Conservation (phyloP, 2,329 filamentous ascomycete species). For the Ascochyta lentis region DNA sequence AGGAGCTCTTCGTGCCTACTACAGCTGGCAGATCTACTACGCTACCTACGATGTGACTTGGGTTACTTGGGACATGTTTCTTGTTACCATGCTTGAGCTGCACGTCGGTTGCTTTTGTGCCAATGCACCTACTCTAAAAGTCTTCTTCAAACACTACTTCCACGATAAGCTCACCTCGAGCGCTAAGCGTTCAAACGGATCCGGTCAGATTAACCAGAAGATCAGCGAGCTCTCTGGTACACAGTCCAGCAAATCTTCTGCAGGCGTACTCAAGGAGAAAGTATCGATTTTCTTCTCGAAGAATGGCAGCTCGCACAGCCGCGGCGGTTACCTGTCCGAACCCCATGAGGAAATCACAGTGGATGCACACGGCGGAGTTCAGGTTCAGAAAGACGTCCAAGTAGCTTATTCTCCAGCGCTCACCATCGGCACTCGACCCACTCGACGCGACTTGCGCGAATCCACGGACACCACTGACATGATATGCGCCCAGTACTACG, state of each 20-base stretch:
- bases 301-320: constrained; percentile 9
- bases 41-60: constrained; percentile 42
- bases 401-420: constrained; percentile 17
- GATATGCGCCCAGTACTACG: constrained; percentile 26
- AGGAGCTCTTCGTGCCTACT: constrained; percentile 35
- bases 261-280: constrained; percentile 15
- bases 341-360: constrained; percentile 26
- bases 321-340: constrained; percentile 35
- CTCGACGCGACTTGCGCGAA: constrained; percentile 1
- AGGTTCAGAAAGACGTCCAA: constrained; percentile 25
- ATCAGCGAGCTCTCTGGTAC: not conserved
- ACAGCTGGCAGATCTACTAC: constrained; percentile 37
- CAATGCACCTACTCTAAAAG: constrained; percentile 40
- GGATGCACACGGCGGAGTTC: constrained; percentile 31
- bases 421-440: not conserved
- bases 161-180: constrained; percentile 26
- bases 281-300: constrained; percentile 17
- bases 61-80: constrained; percentile 29
- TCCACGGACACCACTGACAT: constrained; percentile 24
- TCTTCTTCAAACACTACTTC: constrained; percentile 44
- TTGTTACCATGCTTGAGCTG: constrained; percentile 34
- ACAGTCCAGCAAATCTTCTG: constrained; percentile 13
- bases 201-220: not conserved
- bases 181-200: constrained; percentile 6
- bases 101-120: constrained; percentile 42